Base-by-base conservation (phyloP, 495 filamentous ascomycete genomes). In the Glonium stellatum region DNA sequence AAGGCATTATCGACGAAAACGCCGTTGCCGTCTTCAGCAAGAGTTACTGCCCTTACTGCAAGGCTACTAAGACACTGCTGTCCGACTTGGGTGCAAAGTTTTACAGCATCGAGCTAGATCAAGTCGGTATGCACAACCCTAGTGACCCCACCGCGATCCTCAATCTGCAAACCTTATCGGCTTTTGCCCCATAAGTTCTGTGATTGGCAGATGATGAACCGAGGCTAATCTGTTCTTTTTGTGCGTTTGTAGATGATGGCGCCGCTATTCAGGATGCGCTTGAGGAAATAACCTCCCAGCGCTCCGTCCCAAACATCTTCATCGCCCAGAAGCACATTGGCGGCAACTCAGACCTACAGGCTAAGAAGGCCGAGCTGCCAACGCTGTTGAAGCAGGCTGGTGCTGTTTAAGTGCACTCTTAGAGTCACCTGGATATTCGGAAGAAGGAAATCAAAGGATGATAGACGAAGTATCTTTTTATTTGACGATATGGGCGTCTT, bases 31-130 rank as follows among this genome's bases (percentile, higher is more conserved):
- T 98, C 64, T 98, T 98, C 82, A 88, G 84, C 72, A 99, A 99
- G 77, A 89, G 86, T 13, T 96, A 87, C 76, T 99, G 93, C 81
- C 92, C 92, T n/a, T 92, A 95, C 82, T 97, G 92, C 80, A 76
- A 71, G 34, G 80, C 90, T 55, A 83, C 84, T 63, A 97, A 97
- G 83, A 54, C 72, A 10, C 77, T 90, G 39, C 78, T 99, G 65
- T 79, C 75, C 65, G 75, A 84, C 39, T 50, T 82, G 59, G 83
- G 84, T 63, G 91, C 89, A 47, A 89, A 90, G 69, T 89, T 82
- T 73, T 83, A 79, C 66, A 62, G 76, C 34, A 76, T 96, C 42
- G 93, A 98, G 79, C 76, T 98, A 59, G 92, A 98, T 76, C 76
- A 90, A 79, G 80, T 87, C 64, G 80, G 85, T 92, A 75, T 49